Evolutionary conservation across 306 rosid species (phyloP).

Genomic region (Ormosia semicastrata): DNA sequence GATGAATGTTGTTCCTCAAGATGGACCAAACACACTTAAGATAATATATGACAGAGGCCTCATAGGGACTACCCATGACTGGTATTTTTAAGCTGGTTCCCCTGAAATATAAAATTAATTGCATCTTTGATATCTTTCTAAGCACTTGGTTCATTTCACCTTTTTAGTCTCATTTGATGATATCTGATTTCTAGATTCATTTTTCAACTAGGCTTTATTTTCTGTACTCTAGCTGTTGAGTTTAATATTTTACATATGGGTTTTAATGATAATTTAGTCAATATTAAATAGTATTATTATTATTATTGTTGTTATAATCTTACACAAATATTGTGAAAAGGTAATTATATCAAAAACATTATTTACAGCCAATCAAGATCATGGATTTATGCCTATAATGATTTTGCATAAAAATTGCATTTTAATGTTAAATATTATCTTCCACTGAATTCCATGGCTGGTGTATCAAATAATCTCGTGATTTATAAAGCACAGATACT

Average conservation of each 20-base stretch:
- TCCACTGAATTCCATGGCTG: neutral
- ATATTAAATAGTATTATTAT: neutral
- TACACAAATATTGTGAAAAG: neutral
- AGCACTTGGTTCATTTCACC: neutral
- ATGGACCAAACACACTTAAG: conserved; percentile 90
- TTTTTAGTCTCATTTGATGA: neutral
- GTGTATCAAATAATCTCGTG: neutral
- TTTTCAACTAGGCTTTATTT: neutral
- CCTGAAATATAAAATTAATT: neutral
- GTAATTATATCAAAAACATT: neutral
- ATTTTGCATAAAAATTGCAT: neutral
- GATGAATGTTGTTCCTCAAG: conserved; percentile 84
- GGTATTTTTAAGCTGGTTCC: conserved; percentile 44
- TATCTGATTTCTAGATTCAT: neutral
- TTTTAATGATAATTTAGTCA: neutral
- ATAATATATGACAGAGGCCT: conserved; percentile 86
- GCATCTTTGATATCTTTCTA: neutral
- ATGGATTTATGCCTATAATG: neutral
- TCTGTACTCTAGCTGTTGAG: neutral
- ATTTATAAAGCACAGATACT: no score
- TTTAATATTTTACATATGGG: neutral
- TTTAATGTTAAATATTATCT: neutral
- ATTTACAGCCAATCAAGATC: neutral
- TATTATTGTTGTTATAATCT: neutral
- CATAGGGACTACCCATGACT: conserved; percentile 70